Evolutionary conservation across 768 basidiomycete species (phyloP), one percentile per base, ranked within the genome.

Genomic region (Mycena pura): DNA sequence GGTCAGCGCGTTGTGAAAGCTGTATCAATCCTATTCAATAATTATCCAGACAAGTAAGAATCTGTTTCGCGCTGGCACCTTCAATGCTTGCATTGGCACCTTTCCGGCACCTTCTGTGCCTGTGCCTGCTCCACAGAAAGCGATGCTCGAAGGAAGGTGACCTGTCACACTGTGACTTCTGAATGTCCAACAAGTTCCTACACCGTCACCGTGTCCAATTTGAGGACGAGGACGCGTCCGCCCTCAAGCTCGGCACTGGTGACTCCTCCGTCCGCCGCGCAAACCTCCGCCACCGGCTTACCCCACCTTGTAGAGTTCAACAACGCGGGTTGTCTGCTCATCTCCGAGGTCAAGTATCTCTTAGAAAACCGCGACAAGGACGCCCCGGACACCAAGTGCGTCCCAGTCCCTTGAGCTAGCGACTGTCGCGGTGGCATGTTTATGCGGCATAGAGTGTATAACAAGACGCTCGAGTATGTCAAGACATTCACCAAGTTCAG

Each of bases 381-480:
- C 69, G 90, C 91, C 2, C 93, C 93, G 8, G 92, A 93, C 69
- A 94, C 92, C 57, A 85, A 88, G 94, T 94, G 70, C 60, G 89
- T 79, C 17, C 13, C 29, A 7, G 5, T 2, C 17, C 36, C 32
- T 60, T 27, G 28, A 43, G 21, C 21, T 13, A n/a, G n/a, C n/a
- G 14, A n/a, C 3, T n/a, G 14, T 24, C 41, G 22, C 14, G n/a
- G n/a, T 40, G 19, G 11, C 13, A n/a, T 50, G 50, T 48, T 21
- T 60, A 32, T 27, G 25, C 0, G 21, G 22, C 52, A 15, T 66
- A 96, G 93, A 27, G 93, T 96, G 13, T 96, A 93, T 75, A 95
- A 94, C 75, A 96, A 96, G 74, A 95, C 95, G 1, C 78, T 92
- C 39, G 93, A 95, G 68, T 96, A 96, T 70, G 94, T 96, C 64